Base-by-base conservation (phyloP, 2,329 filamentous ascomycete genomes). In the Pseudonectria buxi region DNA sequence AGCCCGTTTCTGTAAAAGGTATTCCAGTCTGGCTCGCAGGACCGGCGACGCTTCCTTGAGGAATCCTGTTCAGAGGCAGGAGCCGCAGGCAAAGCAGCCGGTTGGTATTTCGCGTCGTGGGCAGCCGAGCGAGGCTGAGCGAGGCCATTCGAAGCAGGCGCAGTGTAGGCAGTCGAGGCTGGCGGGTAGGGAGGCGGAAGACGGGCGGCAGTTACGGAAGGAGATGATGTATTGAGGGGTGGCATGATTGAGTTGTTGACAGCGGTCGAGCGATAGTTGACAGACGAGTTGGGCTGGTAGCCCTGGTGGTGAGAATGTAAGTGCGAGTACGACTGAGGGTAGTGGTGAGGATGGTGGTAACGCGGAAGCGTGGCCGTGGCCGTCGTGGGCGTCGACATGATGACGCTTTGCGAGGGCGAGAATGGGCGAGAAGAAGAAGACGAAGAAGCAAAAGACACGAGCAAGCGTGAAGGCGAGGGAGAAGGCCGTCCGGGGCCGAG, bases 1-100 rank as follows among this genome's bases (percentile, higher is more conserved):
- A 88, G 65, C 4, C 86, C 86, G 59, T 90, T 89, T 57, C 82
- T 83, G 61, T 89, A 90, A 56, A 89, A 92, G 45, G 74, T 77
- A 39, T 75, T 70, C 86, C 86, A 92, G 61, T 92, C 81, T 32
- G 84, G 83, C 47, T 78, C 71, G 57, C 72, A 74, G 43, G 71
- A 76, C 41, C 73, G 72, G 46, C 74, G 68, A 46, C 72, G 68
- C 56, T 78, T 78, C 46, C 69, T 56, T 25, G 60, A 58, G 10
- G 52, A 50, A 30, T 47, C 42, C 32, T 55, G 47, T 18, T 57
- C 47, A 34, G 56, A 51, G 43, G 56, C 40, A 15, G 56, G 44
- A 24, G 57, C 46, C 26, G 60, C 49, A n/a, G 47, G 35, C 50
- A 58, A 54, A 28, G 44, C 36, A 14, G 46, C 35, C 10, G 46